Conservation (phyloP, 2,329 filamentous ascomycete genomes). For the Microsporum canis region DNA sequence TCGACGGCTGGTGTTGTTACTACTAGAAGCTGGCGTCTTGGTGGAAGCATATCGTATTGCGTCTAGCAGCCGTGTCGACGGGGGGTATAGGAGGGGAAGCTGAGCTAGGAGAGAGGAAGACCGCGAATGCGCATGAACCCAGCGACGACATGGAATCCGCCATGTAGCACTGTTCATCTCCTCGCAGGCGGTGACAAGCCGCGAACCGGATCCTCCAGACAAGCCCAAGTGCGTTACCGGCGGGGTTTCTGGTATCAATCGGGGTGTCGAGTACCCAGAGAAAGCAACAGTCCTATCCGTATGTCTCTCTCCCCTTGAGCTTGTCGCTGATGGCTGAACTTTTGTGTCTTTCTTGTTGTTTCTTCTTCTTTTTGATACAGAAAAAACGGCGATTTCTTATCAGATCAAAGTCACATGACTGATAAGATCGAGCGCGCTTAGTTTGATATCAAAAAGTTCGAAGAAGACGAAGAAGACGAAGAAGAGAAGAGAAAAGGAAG, state of each 20-base stretch:
- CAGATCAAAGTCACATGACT: not conserved
- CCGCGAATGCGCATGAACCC: not conserved
- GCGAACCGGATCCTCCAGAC: not conserved
- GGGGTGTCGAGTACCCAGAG: no score
- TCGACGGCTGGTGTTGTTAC: not conserved
- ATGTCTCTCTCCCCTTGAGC: not conserved
- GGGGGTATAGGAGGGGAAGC: not conserved
- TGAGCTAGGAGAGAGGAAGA: not conserved
- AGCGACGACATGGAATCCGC: conserved; percentile 29
- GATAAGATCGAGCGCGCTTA: not conserved
- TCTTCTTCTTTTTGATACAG: not conserved
- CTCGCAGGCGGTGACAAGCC: not conserved
- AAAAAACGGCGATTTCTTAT: not conserved
- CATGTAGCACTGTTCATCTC: conserved; percentile 36
- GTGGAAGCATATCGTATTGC: not conserved
- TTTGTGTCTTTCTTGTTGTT: not conserved
- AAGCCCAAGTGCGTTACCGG: not conserved
- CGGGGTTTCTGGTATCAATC: not conserved
- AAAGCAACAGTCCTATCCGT: not conserved
- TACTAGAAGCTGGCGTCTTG: not conserved
- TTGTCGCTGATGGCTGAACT: not conserved
- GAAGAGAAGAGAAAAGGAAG: not conserved
- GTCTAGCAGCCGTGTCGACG: not conserved
- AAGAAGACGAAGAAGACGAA: not conserved
- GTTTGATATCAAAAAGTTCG: not conserved